Base-by-base conservation (phyloP, 495 filamentous ascomycete species). In the Peziza echinospora region DNA sequence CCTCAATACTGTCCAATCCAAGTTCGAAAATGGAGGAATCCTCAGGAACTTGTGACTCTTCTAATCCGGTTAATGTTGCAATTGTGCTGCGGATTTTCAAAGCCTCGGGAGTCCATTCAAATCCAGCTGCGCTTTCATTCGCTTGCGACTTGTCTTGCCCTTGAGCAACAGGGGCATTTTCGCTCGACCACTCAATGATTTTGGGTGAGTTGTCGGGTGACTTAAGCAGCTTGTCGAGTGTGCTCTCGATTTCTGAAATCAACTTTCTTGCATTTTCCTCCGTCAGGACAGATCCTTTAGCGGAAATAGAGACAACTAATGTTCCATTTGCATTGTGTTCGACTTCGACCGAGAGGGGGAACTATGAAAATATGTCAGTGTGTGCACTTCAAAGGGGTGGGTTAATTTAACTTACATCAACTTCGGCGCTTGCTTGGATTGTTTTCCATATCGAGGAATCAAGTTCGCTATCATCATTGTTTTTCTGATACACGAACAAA, bases 401-500 rank as follows among this genome's bases (percentile, higher is more conserved):
- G 13, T 21, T n/a, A n/a, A n/a, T 21, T 44, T 24, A 57, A 47
- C 67, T 63, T 47, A 64, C 64, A 53, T 82, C 76, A 13, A 75
- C 66, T 8, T 59, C 56, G 3, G 55, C 61, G 6, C 61, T 59
- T 0, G 65, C 65, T 17, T 73, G 68, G 6, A 73, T 24, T 8
- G 68, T 55, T 1, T 56, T 63, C 77, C 81, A 84, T 1, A 80
- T 53, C 2, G 60, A 45, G 10, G n/a, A 52, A 5, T 46, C 49
- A 28, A 52, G 50, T 5, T 58, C 56, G n/a, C 39, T 2, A 39
- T 52, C 45, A 24, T 51, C 47, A 44, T 30, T 2, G 24, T 19
- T 5, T 57, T 73, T 72, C 53, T 91, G 79, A 52, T 91, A 93
- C 0, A 85, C 78, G 54, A 94, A 92, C 5, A 96, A 65, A 0